Base-by-base conservation (phyloP, 257 asterid genomes). In the Paulownia fortunei region DNA sequence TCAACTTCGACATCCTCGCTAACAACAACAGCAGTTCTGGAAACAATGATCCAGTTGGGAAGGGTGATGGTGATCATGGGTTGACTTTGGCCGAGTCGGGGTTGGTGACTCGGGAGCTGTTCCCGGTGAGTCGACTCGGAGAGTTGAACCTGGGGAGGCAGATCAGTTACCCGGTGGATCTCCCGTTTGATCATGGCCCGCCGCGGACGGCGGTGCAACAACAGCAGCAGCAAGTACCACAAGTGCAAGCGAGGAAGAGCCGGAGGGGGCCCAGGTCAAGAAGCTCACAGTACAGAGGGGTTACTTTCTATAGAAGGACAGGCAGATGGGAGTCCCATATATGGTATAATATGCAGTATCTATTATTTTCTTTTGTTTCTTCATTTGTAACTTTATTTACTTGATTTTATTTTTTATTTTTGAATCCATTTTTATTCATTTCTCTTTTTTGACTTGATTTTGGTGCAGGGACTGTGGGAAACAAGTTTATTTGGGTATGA, bases 261-360 rank as follows among this genome's bases (percentile, higher is more conserved):
- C 79, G 92, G 55, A 76, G 91, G 67, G 92, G 92, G 24, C 95
- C 92, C 63, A 78, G 88, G 82, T 90, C 92, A 3, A 72, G 85
- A 27, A 90, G 92, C 69, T 90, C 95, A 5, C 89, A 90, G 76
- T 90, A 88, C 54, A 83, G 91, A 62, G 95, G 95, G 10, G 91
- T 90, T 26, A 88, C 95, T 54, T 90, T 90, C 81, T 90, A 90
- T 66, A 76, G 90, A 76, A 85, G 95, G 74, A 90, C 95, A n/a
- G 91, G 92, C 63, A 77, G 92, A 84, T 90, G 92, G 95, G 92
- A 90, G 63, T 90, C 95, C 11, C 95, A 90, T 73, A 90, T 90
- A 13, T 90, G 92, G 95, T 89, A 75, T 10, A 44, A 64, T n/a
- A 54, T 8, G n/a, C 3, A 18, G 21, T 21, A 4, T 6, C 2